Percentiles rank a stretch among this genome's conserved stretches.
These are phyloP conservation scores for Gymnopus androsaceus DNA, from an alignment of 1,284 basidiomycete species.

Conservation along the genomic window DNA sequence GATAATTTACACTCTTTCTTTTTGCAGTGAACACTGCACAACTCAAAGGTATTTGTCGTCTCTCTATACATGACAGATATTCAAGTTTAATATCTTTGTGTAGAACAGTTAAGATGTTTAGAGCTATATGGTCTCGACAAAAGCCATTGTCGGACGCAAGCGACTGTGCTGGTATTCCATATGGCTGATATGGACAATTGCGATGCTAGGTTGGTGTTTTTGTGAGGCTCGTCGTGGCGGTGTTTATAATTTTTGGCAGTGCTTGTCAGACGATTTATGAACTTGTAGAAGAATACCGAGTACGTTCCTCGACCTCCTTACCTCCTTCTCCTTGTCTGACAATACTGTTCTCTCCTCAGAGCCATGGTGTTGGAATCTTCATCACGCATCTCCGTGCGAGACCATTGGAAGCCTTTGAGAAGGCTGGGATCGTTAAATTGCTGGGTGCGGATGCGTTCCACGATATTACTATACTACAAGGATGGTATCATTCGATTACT, in stretches of 20 bases:
- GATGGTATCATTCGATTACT: no score
- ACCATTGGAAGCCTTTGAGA: slow-evolving; percentile 62
- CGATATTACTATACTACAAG: no score
- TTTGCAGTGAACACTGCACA: slow-evolving; percentile 75
- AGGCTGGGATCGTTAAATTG: slow-evolving; percentile 65
- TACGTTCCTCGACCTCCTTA: no score
- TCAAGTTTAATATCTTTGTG: slow-evolving; percentile 51
- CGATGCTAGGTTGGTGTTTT: slow-evolving; percentile 72
- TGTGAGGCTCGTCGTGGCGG: not conserved
- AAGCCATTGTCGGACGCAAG: slow-evolving; percentile 78
- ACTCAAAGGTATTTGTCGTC: slow-evolving; percentile 73
- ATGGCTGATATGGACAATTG: slow-evolving; percentile 83
- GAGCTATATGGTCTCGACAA: slow-evolving; percentile 79
- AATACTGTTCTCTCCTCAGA: slow-evolving; percentile 34
- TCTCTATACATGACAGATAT: slow-evolving; percentile 42
- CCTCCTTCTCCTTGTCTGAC: not conserved
- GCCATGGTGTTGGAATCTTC: slow-evolving; percentile 73
- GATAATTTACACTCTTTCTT: slow-evolving; percentile 42
- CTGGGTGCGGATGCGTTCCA: slow-evolving; percentile 73
- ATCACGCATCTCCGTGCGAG: slow-evolving; percentile 73
- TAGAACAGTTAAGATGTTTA: slow-evolving; percentile 79
- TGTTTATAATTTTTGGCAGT: slow-evolving; percentile 36
- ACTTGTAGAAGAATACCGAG: slow-evolving; percentile 75
- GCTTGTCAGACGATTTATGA: slow-evolving; percentile 87
- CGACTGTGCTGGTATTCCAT: slow-evolving; percentile 84